Base-by-base conservation (phyloP, 1,139 yeast genomes). In the Yamadazyma triangularis region DNA sequence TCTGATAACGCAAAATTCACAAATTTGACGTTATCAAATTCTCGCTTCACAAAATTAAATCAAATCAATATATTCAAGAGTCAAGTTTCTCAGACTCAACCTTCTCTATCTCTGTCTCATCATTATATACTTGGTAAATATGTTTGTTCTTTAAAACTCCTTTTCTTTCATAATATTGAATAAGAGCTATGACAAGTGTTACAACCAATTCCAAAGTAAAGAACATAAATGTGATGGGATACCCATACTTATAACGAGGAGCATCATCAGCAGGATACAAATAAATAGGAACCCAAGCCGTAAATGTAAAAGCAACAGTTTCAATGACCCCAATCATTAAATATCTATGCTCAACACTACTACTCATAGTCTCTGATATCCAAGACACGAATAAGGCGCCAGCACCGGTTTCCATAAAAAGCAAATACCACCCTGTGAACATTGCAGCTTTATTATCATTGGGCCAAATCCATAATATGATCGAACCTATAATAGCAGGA, bases 351-450 rank as follows among this genome's bases (percentile, higher is more conserved):
- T 49, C 53, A 7, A 41, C 47, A 15, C 38, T 34, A 20, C 44
- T 42, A 21, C 44, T 27, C 27, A 47, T 29, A 14, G 44, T 37
- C 27, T 51, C 56, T 18, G 44, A 40, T 2, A 42, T 43, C 56
- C 56, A 51, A 4, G 48, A 33, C 37, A 52, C 48, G 26, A 38
- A 44, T 12, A 48, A 33, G 13, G 48, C 39, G 19, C 48, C 53
- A 32, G 50, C 48, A 11, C 50, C 50, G 6, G 47, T 39, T 25
- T 41, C 41, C 16, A 42, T 30, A 20, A 51, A 53, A 16, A 44
- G 24, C 12, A 51, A 32, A 25, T 48, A 47, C 41, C 53, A 51
- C 4, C 44, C 44, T 9, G 46, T 43, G 42, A 49, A 51, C 24
- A 52, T 31, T 4, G 37, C 31, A 9, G 35, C 27, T 4, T 18